Base-by-base conservation (phyloP, 2,329 filamentous ascomycete genomes). In the Paraphaeosphaeria minitans region DNA sequence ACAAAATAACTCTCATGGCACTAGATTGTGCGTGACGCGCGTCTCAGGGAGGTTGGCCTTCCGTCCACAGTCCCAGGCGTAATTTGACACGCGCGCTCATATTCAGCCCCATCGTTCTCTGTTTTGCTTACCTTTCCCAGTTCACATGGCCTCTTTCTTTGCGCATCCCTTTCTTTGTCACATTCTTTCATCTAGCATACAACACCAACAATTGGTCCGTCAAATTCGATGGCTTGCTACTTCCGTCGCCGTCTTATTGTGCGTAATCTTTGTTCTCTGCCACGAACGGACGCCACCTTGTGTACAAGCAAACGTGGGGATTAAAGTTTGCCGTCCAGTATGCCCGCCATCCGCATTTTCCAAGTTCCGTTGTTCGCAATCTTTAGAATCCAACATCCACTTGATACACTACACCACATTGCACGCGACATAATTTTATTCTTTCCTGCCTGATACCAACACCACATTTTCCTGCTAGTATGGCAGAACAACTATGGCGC, bases 161-260 rank as follows among this genome's bases (percentile, higher is more conserved):
- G 27, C 31, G 14, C 27, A 19, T 39, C 48, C 22, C 1, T 27
- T 29, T 5, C 48, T 51, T 51, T 51, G 21, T 41, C 8, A n/a
- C 33, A n/a, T 24, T 39, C 14, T 50, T 33, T 33, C 19, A 29
- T 35, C 33, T 27, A 27, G 10, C 47, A 6, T 50, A 13, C 33
- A 39, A 27, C 33, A 35, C 19, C 33, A 31, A 12, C 31, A 50
- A 37, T 29, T 39, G 48, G 48, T 27, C 24, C 35, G 21, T 13
- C 33, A 41, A 13, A 8, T 2, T 43, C 35, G 50, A 43, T 31
- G 50, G 35, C 22, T 42, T 41, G 47, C 19, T 35, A 8, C 22
- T 37, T n/a, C 37, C 47, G 31, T 50, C 19, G 47, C 19, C 47
- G 21, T 29, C 21, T 50, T 19, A 39, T 52, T 53, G 50, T 53